Base-by-base conservation (phyloP, 176 grass and related monocot species). In the Triticum monococcum region DNA sequence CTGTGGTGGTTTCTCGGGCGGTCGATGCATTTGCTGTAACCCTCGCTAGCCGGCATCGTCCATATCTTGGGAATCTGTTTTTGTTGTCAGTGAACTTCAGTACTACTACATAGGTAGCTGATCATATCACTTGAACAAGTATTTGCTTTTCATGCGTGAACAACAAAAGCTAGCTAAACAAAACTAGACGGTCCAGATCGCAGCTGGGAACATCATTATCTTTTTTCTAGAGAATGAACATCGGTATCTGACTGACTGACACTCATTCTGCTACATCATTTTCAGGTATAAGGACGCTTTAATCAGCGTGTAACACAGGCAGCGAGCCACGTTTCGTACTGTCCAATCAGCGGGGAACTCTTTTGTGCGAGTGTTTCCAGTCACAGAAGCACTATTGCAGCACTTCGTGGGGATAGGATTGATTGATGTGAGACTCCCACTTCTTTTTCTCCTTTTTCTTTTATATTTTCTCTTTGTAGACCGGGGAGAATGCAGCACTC, bases 11-110 rank as follows among this genome's bases (percentile, higher is more conserved):
- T 78, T 82, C 75, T 97, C 16, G 90, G 60, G 31, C 75, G 85
- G 46, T 87, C 88, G 23, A 88, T 82, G 60, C 95, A 97, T 89
- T 89, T 88, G 31, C 65, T 75, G 75, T 94, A 90, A 66, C 82
- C 83, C 26, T 90, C 60, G 1, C 52, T 88, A 45, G 87, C 56
- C 5, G 77, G 88, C 14, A 66, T 92, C 86, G 78, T 90, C 91
- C 91, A 97, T 84, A 91, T 92, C 59, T 87, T 75, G 13, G 85
- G 46, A 50, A 87, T 85, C 90, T 91, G 86, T 75, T 65, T 25
- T 25, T 85, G 65, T 69, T 31, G 17, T 31, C 77, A 87, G 52
- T 16, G 45, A 85, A 57, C 36, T 81, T 88, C 20, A 85, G 77
- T 41, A 23, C 43, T 41, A 23, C 43, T 33, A 23, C n/a, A 77